Evolutionary conservation across 148 eudicot species (phyloP).

Genomic region (Bassia scoparia): DNA sequence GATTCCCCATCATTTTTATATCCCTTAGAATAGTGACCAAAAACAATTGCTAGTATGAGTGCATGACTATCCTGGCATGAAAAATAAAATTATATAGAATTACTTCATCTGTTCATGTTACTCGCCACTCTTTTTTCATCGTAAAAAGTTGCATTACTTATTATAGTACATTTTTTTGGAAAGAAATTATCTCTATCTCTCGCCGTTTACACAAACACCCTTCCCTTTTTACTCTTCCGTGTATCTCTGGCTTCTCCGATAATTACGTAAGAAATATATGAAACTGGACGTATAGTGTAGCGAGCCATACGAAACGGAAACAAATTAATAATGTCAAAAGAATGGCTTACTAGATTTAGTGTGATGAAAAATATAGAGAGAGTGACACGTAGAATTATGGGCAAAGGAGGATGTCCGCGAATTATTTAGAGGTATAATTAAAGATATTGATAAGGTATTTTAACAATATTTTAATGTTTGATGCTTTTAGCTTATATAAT

Average conservation of each 20-base stretch:
- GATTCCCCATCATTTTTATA: constrained; percentile 23
- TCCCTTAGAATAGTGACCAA: constrained; percentile 15
- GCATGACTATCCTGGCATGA: neutral
- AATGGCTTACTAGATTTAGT: constrained; percentile 21
- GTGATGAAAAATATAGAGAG: constrained; percentile 15
- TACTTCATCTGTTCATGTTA: no score
- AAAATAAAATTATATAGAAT: neutral
- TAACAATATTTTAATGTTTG: neutral
- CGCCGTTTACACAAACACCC: no score
- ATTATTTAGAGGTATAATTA: neutral
- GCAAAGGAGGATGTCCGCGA: constrained; percentile 37
- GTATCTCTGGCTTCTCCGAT: no score
- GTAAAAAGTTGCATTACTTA: no score
- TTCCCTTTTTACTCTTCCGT: no score
- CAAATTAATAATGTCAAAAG: constrained; percentile 11
- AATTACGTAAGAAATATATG: no score
- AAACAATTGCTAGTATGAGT: no score
- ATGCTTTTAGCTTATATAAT: neutral
- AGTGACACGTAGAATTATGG: constrained; percentile 27
- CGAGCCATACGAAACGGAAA: no score
- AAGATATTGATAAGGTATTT: neutral
- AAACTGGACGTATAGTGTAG: no score
- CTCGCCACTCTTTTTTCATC: no score
- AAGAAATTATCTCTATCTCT: no score
- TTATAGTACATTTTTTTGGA: no score